A percentile compares a stretch with the other conserved stretches of the same genome.
These are phyloP conservation scores for Bathelium albidoporum DNA, from an alignment of 495 filamentous ascomycete genomes.

Conservation along the genomic window DNA sequence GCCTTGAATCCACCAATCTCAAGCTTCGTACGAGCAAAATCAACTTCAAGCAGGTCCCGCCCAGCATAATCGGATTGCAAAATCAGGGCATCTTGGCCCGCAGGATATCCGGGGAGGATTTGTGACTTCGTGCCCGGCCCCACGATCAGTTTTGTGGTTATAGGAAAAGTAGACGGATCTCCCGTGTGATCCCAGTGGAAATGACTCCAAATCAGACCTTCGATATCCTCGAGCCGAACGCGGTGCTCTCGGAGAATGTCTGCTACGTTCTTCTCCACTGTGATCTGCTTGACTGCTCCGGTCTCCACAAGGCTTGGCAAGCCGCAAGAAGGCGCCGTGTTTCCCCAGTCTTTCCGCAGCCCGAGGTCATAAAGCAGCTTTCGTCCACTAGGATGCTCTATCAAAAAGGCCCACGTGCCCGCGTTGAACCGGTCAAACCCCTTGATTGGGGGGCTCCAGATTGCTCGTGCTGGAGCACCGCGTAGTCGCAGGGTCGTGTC, in stretches of 20 bases:
- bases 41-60: conserved; percentile 11
- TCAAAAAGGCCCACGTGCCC: conserved; percentile 10
- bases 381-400: conserved; percentile 9
- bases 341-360: conserved; percentile 12
- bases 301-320: not conserved
- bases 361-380: conserved; percentile 13
- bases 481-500: conserved; percentile 8
- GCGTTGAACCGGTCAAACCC: conserved; percentile 7
- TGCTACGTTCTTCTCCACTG: conserved; percentile 12
- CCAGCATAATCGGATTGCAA: conserved; percentile 12
- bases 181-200: conserved; percentile 54
- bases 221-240: conserved; percentile 11
- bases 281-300: conserved; percentile 3
- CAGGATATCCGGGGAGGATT: conserved; percentile 45
- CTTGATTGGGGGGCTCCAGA: conserved; percentile 11
- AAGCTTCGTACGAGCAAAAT: conserved; percentile 6
- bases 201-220: conserved; percentile 16
- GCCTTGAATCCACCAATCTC: conserved; percentile 40
- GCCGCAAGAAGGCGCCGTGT: conserved; percentile 6
- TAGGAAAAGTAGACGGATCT: conserved; percentile 42
- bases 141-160: conserved; percentile 38
- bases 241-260: conserved; percentile 10
- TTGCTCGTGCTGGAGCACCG: not conserved
- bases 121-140: conserved; percentile 45
- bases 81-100: conserved; percentile 8